Base-by-base conservation (phyloP, 1,284 basidiomycete genomes). In the Marasmius oreades region DNA sequence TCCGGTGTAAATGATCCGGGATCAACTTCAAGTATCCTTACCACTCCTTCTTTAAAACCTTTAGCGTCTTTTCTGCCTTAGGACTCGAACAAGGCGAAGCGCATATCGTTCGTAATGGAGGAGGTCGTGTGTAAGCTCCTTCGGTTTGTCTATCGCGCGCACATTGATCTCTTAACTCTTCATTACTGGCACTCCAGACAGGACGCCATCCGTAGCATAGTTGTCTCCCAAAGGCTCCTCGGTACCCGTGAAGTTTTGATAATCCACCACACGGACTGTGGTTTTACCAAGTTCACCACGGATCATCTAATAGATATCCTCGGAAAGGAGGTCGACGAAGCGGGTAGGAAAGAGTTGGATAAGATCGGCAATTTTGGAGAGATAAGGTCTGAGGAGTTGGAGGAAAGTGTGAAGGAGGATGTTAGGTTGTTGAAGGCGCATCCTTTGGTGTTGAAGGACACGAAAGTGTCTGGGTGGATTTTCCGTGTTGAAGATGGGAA, bases 251-350 rank as follows among this genome's bases (percentile, higher is more conserved):
- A 86, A 68, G 79, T 88, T 52, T 80, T 82, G 3, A 70, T 88
- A 37, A 80, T 86, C 66, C 84, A 82, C 66, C 85, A 88, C 67
- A 85, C 84, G 2, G 81, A 77, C 54, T 88, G 86, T 65, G 86
- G 86, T 48, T 86, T 88, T 83, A 69, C 82, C 43, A 80, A 79
- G 1, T 86, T 86, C 69, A 76, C 72, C 20, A 77, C 79, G 48
- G 70, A 75, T 4, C 64, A 80, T 63, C 70, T 88, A 22, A 79
- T 78, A 44, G 64, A 73, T 18, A 70, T 79, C 52, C 74, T 88
- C 56, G 80, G 78, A 63, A 57, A 58, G 18, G 55, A 57, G 7
- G 42, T 12, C 12, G 72, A 77, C 42, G 72, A 50, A 16, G 26
- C 75, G 18, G 28, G 43, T 16, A 73, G 76, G 39, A 33, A 62